phyloP scores from a whole-genome alignment of 306 rosid species.

The Carpinus fangiana region DNA sequence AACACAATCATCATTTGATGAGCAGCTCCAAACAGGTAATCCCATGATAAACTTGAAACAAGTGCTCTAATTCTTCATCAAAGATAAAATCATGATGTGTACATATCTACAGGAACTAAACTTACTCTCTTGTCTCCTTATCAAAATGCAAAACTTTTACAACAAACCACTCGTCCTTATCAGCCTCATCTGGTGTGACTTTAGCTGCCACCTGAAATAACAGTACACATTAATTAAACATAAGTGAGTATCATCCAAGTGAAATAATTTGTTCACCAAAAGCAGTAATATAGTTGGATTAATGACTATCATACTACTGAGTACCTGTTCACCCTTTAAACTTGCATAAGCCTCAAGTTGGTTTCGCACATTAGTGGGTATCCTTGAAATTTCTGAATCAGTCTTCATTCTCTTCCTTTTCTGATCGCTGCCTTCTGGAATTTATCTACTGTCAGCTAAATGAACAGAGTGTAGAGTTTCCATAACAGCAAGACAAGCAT shows the following conservation, averaged over 20 bases:
- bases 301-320: conserved; percentile 15
- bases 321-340: conserved; percentile 92
- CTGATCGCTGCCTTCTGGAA: conserved; percentile 88
- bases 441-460: conserved; percentile 36
- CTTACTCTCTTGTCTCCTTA: conserved; percentile 92
- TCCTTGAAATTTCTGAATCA: conserved; percentile 80
- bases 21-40: not conserved
- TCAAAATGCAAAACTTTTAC: conserved; percentile 96
- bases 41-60: conserved; percentile 10
- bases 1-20: not conserved
- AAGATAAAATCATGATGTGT: conserved; percentile 8
- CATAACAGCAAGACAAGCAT: conserved; percentile 20
- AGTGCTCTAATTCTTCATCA: not conserved
- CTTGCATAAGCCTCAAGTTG: conserved; percentile 74
- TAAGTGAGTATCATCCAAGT: not conserved
- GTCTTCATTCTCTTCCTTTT: conserved; percentile 79
- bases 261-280: conserved; percentile 11
- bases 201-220: conserved; percentile 87
- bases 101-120: conserved; percentile 18
- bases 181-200: conserved; percentile 83
- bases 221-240: conserved; percentile 25
- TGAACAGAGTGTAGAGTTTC: conserved; percentile 9
- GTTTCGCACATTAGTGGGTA: conserved; percentile 55
- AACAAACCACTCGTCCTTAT: conserved; percentile 92
- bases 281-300: not conserved